A percentile compares a stretch with the other conserved stretches of the same genome.
phyloP scores from a whole-genome alignment of 73 alveolate species.

The Stentor coeruleus region DNA sequence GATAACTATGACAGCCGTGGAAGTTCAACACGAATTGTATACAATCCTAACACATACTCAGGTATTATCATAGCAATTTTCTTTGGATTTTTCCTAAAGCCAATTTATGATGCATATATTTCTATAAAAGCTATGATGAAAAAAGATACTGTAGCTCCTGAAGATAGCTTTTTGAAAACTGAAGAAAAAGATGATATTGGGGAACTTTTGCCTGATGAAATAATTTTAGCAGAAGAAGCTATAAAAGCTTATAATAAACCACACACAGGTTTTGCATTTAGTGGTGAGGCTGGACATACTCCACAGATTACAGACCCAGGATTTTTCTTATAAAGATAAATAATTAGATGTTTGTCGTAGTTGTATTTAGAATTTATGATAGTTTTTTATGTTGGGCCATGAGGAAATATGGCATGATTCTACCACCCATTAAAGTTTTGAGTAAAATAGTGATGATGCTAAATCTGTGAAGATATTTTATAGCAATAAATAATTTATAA shows the following conservation, averaged over 20 bases:
- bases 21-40: background rate
- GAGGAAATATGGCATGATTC: no score
- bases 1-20: background rate
- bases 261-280: conserved; percentile 59
- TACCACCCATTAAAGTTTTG: no score
- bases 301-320: conserved; percentile 50
- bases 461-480: no score
- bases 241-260: background rate
- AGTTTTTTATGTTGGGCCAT: no score
- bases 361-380: no score
- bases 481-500: no score
- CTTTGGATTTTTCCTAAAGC: background rate
- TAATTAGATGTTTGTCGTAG: no score
- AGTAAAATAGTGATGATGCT: no score
- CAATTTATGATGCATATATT: background rate
- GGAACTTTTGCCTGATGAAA: conserved; percentile 18
- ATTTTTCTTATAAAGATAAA: conserved; percentile 5
- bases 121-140: background rate
- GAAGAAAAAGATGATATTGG: background rate
- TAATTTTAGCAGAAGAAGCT: background rate
- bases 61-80: background rate
- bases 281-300: conserved; percentile 60
- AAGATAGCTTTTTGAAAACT: no score
- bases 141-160: background rate
- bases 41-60: background rate